Percentiles rank a stretch among this genome's conserved stretches.
These are phyloP conservation scores for Aureobasidium zeae DNA, from an alignment of 2,329 filamentous ascomycete species.

Conservation along the genomic window DNA sequence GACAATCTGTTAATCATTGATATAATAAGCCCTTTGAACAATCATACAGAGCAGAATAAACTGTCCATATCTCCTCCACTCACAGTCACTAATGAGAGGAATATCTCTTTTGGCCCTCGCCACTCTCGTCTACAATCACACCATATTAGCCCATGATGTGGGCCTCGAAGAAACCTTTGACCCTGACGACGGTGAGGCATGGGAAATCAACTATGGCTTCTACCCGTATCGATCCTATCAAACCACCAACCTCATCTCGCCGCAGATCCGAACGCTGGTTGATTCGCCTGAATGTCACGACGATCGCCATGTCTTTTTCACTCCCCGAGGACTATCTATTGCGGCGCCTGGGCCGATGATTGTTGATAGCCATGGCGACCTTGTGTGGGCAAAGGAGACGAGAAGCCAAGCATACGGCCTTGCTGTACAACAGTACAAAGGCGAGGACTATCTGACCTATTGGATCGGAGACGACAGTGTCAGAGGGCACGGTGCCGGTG, in stretches of 20 bases:
- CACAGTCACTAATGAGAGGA: slow-evolving; percentile 6
- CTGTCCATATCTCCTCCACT: background rate
- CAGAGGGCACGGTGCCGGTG: slow-evolving; percentile 28
- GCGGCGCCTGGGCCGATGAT: slow-evolving; percentile 27
- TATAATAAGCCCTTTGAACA: slow-evolving; percentile 1
- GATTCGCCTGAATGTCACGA: slow-evolving; percentile 13
- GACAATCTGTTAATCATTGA: slow-evolving; percentile 5
- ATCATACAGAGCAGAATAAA: background rate
- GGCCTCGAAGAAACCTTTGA: slow-evolving; percentile 9
- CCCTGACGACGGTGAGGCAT: slow-evolving; percentile 14
- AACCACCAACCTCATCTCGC: slow-evolving; percentile 15
- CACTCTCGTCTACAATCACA: background rate
- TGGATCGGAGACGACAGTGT: slow-evolving; percentile 32
- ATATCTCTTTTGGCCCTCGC: background rate
- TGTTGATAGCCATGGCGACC: slow-evolving; percentile 24
- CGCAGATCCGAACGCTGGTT: slow-evolving; percentile 8
- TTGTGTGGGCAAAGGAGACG: slow-evolving; percentile 27
- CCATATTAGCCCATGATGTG: slow-evolving; percentile 8
- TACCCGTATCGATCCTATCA: slow-evolving; percentile 16
- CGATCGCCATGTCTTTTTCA: slow-evolving; percentile 22
- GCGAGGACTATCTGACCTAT: slow-evolving; percentile 31
- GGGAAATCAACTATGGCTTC: slow-evolving; percentile 16
- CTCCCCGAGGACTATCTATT: slow-evolving; percentile 26
- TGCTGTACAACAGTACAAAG: slow-evolving; percentile 29
- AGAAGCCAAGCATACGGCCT: slow-evolving; percentile 29